Conservation (phyloP, 495 filamentous ascomycete genomes). For the Talaromyces liani region DNA sequence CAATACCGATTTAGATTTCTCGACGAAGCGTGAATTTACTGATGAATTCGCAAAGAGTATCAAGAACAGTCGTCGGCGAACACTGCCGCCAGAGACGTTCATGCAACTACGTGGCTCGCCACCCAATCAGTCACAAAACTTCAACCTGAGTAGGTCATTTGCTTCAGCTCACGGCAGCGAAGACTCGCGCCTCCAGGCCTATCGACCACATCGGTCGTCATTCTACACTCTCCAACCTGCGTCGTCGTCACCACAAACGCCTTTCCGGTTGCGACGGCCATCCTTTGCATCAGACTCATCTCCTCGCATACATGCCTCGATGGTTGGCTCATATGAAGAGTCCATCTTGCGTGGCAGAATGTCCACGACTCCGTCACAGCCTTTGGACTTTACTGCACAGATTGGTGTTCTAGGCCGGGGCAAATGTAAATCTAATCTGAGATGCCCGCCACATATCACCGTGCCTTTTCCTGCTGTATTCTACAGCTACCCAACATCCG, state of each 20-base stretch:
- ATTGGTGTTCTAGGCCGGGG: slow-evolving; percentile 90
- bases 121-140: slow-evolving; percentile 14
- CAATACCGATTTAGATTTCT: slow-evolving; percentile 73
- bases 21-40: slow-evolving; percentile 27
- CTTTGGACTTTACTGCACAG: slow-evolving; percentile 87
- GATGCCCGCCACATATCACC: slow-evolving; percentile 86
- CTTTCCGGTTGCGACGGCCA: slow-evolving; percentile 54
- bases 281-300: slow-evolving; percentile 71
- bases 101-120: slow-evolving; percentile 32
- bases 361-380: slow-evolving; percentile 93
- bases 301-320: slow-evolving; percentile 76
- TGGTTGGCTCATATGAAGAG: slow-evolving; percentile 98
- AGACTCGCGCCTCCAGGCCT: slow-evolving; percentile 56
- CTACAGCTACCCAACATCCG: slow-evolving; percentile 75
- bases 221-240: slow-evolving; percentile 49
- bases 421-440: slow-evolving; percentile 78
- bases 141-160: slow-evolving; percentile 14
- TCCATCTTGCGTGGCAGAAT: slow-evolving; percentile 91
- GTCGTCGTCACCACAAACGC: slow-evolving; percentile 55
- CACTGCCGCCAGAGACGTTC: slow-evolving; percentile 51
- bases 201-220: slow-evolving; percentile 66
- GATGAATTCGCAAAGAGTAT: slow-evolving; percentile 30
- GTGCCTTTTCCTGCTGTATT: slow-evolving; percentile 95
- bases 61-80: slow-evolving; percentile 48
- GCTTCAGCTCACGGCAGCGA: slow-evolving; percentile 37